Percentiles rank a stretch among this genome's conserved stretches.
Evolutionary conservation across 345 rosid species (phyloP).

Genomic region (Trapa incisa): DNA sequence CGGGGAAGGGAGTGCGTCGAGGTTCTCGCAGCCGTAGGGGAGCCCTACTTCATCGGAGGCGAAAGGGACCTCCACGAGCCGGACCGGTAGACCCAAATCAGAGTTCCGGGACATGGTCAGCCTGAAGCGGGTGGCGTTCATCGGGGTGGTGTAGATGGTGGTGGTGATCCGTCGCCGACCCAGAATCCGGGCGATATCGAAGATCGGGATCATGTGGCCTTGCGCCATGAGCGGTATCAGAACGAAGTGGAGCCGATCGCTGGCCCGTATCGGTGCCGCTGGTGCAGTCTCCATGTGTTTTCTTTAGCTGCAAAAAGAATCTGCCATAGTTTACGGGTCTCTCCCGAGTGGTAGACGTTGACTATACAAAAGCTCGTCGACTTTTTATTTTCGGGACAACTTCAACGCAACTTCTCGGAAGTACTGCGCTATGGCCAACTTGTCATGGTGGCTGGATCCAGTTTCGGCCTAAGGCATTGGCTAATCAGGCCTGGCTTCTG

Average conservation of each 20-base stretch:
- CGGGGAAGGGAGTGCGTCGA: constrained; percentile 51
- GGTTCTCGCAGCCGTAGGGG: constrained; percentile 58
- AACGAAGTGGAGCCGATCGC: constrained; percentile 40
- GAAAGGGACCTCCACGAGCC: constrained; percentile 34
- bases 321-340: too few species aligned
- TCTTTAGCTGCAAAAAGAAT: too few species aligned
- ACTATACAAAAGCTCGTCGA: too few species aligned
- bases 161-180: constrained; percentile 40
- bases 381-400: too few species aligned
- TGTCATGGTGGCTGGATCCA: too few species aligned
- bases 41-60: constrained; percentile 54
- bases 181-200: constrained; percentile 54
- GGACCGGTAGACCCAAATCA: constrained; percentile 21
- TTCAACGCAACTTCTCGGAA: too few species aligned
- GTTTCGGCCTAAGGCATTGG: too few species aligned
- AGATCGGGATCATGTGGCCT: constrained; percentile 73
- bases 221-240: constrained; percentile 69
- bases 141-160: constrained; percentile 56
- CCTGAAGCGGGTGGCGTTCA: constrained; percentile 46
- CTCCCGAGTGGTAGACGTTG: too few species aligned
- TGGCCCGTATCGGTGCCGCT: background rate
- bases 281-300: constrained; percentile 13
- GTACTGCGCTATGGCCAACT: too few species aligned
- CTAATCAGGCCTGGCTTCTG: too few species aligned
- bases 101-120: constrained; percentile 22